These are phyloP conservation scores for Ceratocystis variospora DNA, from an alignment of 2,329 filamentous ascomycete genomes.

Conservation along the genomic window DNA sequence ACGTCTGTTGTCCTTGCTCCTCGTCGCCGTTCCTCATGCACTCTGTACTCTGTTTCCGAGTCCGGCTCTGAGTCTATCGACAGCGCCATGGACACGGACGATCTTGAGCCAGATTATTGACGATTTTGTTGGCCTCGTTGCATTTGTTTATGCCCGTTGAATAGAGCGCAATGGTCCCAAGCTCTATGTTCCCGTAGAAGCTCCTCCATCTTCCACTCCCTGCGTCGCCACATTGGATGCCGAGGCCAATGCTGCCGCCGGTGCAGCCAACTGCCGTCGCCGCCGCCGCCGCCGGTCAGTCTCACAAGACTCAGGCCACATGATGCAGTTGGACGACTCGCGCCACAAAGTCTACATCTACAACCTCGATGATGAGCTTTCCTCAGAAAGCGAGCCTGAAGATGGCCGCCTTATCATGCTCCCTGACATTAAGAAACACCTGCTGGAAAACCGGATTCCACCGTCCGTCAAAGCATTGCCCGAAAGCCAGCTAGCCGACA, in stretches of 20 bases:
- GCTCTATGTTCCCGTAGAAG: constrained; percentile 52
- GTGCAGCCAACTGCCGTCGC: constrained; percentile 21
- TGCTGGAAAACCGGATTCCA: constrained; percentile 59
- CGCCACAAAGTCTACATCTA: constrained; percentile 83
- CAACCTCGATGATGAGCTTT: constrained; percentile 77
- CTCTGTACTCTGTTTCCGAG: constrained; percentile 14
- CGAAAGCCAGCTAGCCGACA: constrained; percentile 33
- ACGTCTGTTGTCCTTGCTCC: constrained; percentile 25
- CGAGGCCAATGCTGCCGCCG: constrained; percentile 4
- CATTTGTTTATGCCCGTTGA: background rate
- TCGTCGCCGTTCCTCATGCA: constrained; percentile 12
- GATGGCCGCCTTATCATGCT: constrained; percentile 58
- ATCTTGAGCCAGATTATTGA: constrained; percentile 22
- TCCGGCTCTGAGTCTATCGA: constrained; percentile 14
- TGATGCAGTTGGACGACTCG: constrained; percentile 89
- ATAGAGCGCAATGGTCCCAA: constrained; percentile 49
- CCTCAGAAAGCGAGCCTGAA: constrained; percentile 42
- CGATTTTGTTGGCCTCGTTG: constrained; percentile 6
- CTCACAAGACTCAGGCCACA: constrained; percentile 32
- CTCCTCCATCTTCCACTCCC: constrained; percentile 24
- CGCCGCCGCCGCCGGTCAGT: constrained; percentile 10
- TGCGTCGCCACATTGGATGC: constrained; percentile 12
- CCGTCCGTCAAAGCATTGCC: constrained; percentile 35
- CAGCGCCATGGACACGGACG: constrained; percentile 17
- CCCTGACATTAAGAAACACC: constrained; percentile 70